These are phyloP conservation scores for Cyberlindnera euphorbiae DNA, from an alignment of 805 yeast species.

Conservation along the genomic window DNA sequence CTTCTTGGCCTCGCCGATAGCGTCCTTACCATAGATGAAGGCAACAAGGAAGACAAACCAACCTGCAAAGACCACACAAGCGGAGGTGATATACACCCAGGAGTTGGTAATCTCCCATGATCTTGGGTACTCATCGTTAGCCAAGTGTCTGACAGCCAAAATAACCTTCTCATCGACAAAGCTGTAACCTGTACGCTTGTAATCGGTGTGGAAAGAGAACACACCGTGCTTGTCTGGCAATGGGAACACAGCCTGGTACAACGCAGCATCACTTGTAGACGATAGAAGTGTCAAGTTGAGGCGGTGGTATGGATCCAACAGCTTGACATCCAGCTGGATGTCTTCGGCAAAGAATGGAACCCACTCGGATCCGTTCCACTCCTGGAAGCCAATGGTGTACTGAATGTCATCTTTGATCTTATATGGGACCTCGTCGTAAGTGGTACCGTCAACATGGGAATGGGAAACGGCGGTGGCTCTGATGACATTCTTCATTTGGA, in stretches of 20 bases:
- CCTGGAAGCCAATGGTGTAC: conserved; percentile 44
- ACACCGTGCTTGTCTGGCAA: conserved; percentile 97
- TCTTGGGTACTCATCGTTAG: conserved; percentile 91
- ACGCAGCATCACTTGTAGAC: conserved; percentile 30
- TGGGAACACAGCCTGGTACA: conserved; percentile 52
- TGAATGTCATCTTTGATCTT: conserved; percentile 69
- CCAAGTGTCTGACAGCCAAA: conserved; percentile 86
- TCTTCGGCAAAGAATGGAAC: conserved; percentile 58
- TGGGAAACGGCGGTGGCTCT: conserved; percentile 52
- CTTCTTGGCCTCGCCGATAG: conserved; percentile 17
- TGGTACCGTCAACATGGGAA: conserved; percentile 38
- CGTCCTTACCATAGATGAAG: conserved; percentile 35
- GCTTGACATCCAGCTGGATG: conserved; percentile 76
- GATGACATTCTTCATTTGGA: conserved; percentile 63
- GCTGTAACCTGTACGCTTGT: conserved; percentile 70
- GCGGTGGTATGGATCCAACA: conserved; percentile 95
- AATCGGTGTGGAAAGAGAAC: conserved; percentile 78
- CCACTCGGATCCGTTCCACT: conserved; percentile 61
- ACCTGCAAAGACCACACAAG: conserved; percentile 60
- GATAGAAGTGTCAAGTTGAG: conserved; percentile 48
- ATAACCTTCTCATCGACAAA: conserved; percentile 61
- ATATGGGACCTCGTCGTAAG: conserved; percentile 47
- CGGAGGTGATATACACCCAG: conserved; percentile 82
- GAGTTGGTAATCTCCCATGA: conserved; percentile 91
- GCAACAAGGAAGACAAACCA: conserved; percentile 77